Evolutionary conservation across 2,329 filamentous ascomycete species (phyloP).

Genomic region (Cladosporium velox): DNA sequence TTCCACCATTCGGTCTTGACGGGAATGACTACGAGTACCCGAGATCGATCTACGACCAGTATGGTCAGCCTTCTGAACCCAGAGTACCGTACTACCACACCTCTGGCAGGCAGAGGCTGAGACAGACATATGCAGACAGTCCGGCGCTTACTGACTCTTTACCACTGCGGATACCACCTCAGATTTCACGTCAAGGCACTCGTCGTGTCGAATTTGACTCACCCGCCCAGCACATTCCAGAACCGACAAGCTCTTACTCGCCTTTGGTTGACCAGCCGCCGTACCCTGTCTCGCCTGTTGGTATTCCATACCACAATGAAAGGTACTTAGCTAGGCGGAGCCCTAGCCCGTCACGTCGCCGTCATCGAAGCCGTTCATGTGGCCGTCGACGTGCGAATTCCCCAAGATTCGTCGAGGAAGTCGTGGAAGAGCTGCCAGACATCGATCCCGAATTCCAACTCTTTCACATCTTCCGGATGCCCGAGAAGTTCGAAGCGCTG

Average conservation of each 20-base stretch:
- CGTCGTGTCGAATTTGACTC: not conserved
- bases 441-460: not conserved
- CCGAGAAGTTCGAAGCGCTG: not conserved
- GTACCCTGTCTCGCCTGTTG: not conserved
- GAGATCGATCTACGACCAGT: not conserved
- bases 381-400: not conserved
- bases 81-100: slow-evolving; percentile 11
- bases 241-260: not conserved
- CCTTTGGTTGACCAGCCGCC: not conserved
- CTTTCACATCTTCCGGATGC: not conserved
- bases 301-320: not conserved
- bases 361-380: not conserved
- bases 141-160: not conserved
- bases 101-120: not conserved
- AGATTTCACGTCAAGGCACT: not conserved
- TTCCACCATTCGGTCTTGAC: not conserved
- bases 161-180: not conserved
- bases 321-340: not conserved
- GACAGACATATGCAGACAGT: not conserved
- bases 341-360: not conserved
- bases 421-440: not conserved
- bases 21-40: slow-evolving; percentile 1
- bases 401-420: not conserved
- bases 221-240: not conserved
- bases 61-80: not conserved